A percentile compares a stretch with the other conserved stretches of the same genome.
Evolutionary conservation across 305 asterid genomes (phyloP).

Genomic region (Fraxinus angustifolia): DNA sequence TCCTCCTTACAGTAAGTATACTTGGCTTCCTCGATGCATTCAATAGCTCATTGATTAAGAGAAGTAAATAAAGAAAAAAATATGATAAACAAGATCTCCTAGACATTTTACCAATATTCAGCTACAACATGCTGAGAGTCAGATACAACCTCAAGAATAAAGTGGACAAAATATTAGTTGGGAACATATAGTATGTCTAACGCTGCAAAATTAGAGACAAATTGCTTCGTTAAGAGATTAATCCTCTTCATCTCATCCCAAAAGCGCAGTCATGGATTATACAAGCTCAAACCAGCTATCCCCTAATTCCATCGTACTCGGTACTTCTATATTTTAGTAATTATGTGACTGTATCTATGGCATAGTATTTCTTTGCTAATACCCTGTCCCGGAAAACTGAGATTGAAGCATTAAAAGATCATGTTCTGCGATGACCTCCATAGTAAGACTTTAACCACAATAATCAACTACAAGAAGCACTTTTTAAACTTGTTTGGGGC

Average conservation of each 20-base stretch:
- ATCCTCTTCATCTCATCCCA: neutral
- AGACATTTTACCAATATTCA: neutral
- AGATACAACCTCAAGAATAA: neutral
- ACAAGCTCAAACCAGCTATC: neutral
- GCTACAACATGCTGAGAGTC: constrained; percentile 1
- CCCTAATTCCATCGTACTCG: neutral
- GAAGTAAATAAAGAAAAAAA: neutral
- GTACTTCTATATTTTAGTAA: neutral
- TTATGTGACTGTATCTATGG: neutral
- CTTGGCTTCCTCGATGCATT: neutral
- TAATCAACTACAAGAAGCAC: neutral
- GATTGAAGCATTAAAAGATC: neutral
- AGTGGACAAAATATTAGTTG: neutral
- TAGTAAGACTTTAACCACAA: neutral
- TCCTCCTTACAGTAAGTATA: neutral
- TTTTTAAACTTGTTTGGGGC: neutral
- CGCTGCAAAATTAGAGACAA: neutral
- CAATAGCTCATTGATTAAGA: neutral
- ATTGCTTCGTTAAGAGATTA: neutral
- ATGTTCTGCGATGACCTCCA: neutral
- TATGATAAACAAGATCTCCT: neutral
- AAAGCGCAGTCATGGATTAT: neutral
- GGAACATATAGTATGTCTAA: neutral
- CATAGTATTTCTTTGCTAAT: neutral
- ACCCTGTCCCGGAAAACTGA: neutral